Conservation (phyloP, 2,329 filamentous ascomycete genomes). For the Nemania bipapillata region DNA sequence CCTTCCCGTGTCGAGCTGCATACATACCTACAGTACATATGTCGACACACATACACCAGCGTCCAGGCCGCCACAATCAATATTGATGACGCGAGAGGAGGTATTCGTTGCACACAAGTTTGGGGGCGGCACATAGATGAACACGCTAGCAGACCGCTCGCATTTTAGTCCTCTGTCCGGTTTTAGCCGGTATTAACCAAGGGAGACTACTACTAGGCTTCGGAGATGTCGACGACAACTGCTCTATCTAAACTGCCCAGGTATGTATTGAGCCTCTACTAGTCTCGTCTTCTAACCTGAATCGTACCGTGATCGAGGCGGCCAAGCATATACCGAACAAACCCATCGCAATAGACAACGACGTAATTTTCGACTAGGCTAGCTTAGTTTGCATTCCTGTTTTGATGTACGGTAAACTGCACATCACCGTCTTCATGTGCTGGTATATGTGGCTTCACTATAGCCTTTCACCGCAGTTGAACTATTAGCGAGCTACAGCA, state of each 20-base stretch:
- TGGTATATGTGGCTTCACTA: constrained; percentile 6
- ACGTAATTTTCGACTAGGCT: not conserved
- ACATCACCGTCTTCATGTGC: not conserved
- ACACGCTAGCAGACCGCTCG: constrained; percentile 35
- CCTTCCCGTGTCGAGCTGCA: constrained; percentile 18
- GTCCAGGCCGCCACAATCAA: constrained; percentile 36
- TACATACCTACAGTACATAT: too few relatives aligned
- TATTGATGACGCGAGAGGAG: constrained; percentile 35
- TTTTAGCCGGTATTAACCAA: constrained; percentile 45
- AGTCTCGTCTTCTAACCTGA: not conserved
- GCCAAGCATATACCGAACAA: not conserved
- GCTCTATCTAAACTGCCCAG: not conserved
- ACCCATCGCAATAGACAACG: not conserved
- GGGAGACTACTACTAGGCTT: not conserved
- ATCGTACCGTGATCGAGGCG: not conserved
- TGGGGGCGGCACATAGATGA: constrained; percentile 32
- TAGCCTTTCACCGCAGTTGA: constrained; percentile 1
- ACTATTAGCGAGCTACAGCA: constrained; percentile 13
- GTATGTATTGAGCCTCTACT: not conserved
- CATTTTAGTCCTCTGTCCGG: constrained; percentile 36
- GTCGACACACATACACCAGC: constrained; percentile 21
- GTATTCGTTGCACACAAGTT: constrained; percentile 16
- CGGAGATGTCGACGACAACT: constrained; percentile 9
- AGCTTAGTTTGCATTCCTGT: not conserved
- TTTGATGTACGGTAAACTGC: not conserved